Evolutionary conservation across 2,329 filamentous ascomycete genomes (phyloP), one percentile per base, ranked within the genome.

Genomic region (Zymoseptoria crescenta): DNA sequence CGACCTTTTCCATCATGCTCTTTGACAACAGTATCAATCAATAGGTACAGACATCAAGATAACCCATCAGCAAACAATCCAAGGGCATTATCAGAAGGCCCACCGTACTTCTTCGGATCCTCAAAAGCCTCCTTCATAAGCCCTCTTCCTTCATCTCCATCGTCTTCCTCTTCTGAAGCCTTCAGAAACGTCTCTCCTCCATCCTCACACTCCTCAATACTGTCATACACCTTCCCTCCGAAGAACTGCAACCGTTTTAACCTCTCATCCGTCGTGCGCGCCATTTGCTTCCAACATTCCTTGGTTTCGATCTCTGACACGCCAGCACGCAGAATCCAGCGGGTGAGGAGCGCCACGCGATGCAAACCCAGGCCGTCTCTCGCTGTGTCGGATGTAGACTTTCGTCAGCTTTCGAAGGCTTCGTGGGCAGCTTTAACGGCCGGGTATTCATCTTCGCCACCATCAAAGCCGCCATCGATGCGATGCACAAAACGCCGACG

Each of bases 261-360:
- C 41, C 54, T 27, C 35, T 55, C 54, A 49, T 55, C 54, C 54
- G 49, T 55, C 21, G 30, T 55, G 10, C 54, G 10, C 21, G 54
- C 54, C 35, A 55, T 19, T 45, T 4, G 2, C n/a, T 3, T 6
- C 54, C 54, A 20, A 8, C 30, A n/a, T 55, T 10, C 8, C 35
- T 10, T 1, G 30, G 54, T 4, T 24, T 27, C 54, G 54, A n/a
- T 16, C 35, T 45, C 35, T n/a, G 13, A 7, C 16, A 55, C 10
- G n/a, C 54, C n/a, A 55, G 29, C 3, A 55, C 54, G 9, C 54
- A 55, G 6, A 55, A 21, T 16, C 54, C 54, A 7, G 54, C 27
- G 8, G 54, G n/a, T 19, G 49, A n/a, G 9, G 30, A 45, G 0
- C 16, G 54, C 54, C 54, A 55, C 8, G 54, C 54, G n/a, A 55